Evolutionary conservation across 495 filamentous ascomycete species (phyloP).

Genomic region (Trichocladium antarcticum): DNA sequence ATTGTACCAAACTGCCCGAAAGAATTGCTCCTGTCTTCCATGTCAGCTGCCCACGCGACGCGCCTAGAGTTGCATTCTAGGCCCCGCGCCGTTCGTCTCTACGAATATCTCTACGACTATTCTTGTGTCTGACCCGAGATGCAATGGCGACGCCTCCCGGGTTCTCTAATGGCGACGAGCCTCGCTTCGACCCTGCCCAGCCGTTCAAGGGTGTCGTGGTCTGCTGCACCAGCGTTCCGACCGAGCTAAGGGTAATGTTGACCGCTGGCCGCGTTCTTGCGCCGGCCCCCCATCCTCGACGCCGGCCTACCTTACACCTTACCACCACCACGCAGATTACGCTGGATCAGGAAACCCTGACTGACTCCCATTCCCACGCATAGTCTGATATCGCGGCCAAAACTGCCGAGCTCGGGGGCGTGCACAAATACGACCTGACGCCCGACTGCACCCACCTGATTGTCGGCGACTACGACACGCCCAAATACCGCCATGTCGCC

Average conservation of each 20-base stretch:
- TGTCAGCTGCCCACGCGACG: slow-evolving; percentile 17
- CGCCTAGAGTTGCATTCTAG: background rate
- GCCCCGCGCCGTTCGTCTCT: background rate
- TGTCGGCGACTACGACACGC: slow-evolving; percentile 73
- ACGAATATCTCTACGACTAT: background rate
- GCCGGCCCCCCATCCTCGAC: too few relatives aligned
- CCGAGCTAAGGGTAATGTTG: slow-evolving; percentile 67
- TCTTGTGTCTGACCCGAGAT: background rate
- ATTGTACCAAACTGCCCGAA: too few relatives aligned
- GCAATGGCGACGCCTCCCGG: slow-evolving; percentile 15
- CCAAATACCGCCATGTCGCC: slow-evolving; percentile 92
- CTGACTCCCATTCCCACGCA: background rate
- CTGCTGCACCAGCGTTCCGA: slow-evolving; percentile 80
- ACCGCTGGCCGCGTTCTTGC: too few relatives aligned
- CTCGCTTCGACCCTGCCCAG: slow-evolving; percentile 35
- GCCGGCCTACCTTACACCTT: too few relatives aligned
- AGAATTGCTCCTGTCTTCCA: background rate
- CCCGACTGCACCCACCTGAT: slow-evolving; percentile 91
- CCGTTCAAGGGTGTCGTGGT: slow-evolving; percentile 75
- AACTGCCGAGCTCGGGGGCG: slow-evolving; percentile 73
- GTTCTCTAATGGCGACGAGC: slow-evolving; percentile 6
- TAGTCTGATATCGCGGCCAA: slow-evolving; percentile 60
- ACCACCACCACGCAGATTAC: background rate
- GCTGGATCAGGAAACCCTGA: background rate
- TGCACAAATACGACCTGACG: slow-evolving; percentile 81